Percentiles rank a stretch among this genome's conserved stretches.
phyloP scores from a whole-genome alignment of 1,139 yeast genomes.

The Magnusiomyces magnusii region DNA sequence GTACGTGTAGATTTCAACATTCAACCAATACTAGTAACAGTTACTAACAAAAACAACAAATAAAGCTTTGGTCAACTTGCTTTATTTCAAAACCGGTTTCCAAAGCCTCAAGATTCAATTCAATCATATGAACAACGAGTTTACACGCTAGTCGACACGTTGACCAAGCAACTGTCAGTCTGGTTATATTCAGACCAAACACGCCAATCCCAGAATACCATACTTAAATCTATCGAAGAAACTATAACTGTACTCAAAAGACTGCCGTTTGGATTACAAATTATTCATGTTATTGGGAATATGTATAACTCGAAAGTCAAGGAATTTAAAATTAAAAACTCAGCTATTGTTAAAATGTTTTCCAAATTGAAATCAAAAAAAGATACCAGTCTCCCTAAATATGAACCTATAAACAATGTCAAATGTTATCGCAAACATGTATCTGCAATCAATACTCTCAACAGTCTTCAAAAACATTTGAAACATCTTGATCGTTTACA shows the following conservation, averaged over 20 bases:
- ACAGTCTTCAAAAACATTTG: background rate
- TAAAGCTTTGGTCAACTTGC: background rate
- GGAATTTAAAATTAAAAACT: background rate
- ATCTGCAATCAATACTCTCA: background rate
- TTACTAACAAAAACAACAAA: background rate
- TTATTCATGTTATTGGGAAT: background rate
- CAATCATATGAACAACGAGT: background rate
- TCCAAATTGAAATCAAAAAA: background rate
- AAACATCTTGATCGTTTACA: background rate
- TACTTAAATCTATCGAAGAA: background rate
- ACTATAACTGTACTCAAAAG: background rate
- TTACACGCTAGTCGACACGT: background rate
- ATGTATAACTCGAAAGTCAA: background rate
- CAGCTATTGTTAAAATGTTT: background rate
- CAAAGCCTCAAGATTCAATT: background rate
- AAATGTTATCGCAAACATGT: no score
- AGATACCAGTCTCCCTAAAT: background rate
- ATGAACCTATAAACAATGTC: background rate
- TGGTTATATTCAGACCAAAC: background rate
- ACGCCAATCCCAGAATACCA: background rate
- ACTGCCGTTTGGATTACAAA: background rate
- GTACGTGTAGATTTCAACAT: background rate
- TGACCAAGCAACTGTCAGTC: no score
- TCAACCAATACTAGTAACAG: background rate
- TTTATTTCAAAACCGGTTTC: background rate